Evolutionary conservation across 164 flowering plant genomes (phyloP), one percentile per base, ranked within the genome.

Genomic region (Buxus sempervirens): DNA sequence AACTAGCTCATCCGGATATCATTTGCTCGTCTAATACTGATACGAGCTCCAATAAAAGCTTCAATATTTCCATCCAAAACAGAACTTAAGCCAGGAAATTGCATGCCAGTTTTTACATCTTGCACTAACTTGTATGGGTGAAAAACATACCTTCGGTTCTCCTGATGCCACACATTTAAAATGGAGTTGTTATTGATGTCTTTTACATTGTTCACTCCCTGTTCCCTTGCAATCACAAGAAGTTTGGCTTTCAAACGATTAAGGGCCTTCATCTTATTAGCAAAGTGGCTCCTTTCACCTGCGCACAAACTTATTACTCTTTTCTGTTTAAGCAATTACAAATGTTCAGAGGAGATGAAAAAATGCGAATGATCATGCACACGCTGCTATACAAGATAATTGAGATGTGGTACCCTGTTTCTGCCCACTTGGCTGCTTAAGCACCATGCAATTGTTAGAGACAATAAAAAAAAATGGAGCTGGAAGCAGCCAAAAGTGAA

Each of bases 231-330:
- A 41, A 78, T 70, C 15, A 85, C 79, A 18, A 83, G 81, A 41
- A 90, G 90, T 64, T 82, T 93, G 42, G 92, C 90, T 71, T 89
- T 90, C 78, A 93, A 73, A 36, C 95, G 83, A 63, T 89, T 86
- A 25, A 90, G 84, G 59, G 96, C 95, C 76, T 88, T 90, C 28
- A 88, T 82, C 83, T 84, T 84, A 74, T 90, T 93, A 0, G 91
- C 88, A 77, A 90, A 86, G 48, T 57, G 76, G 81, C 78, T 93
- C 75, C 98, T 85, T 79, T 93, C 98, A 77, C 94, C 98, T 93
- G 84, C 70, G 69, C 1, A 66, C 20, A 66, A 65, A 32, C 28
- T n/a, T 10, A 20, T 25, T 21, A 49, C n/a, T 24, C 24, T 19
- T 58, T 58, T 28, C 19, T 48, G 10, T 54, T 54, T 41, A 4